Base-by-base conservation (phyloP, 106 monocot genomes). In the Posidonia australis region DNA sequence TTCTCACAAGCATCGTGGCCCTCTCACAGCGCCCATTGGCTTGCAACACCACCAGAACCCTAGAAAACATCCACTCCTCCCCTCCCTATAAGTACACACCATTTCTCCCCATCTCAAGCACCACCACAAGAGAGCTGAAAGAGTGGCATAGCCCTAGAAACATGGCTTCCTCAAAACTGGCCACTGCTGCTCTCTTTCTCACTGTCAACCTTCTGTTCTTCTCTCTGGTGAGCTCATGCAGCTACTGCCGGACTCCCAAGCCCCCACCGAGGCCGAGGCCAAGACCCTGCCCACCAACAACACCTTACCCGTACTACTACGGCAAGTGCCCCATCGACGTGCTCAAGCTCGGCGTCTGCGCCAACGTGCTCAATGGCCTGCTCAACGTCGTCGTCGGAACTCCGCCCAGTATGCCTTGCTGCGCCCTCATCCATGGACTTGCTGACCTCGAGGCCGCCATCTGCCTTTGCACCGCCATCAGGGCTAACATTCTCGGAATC, bases 381-480 rank as follows among this genome's bases (percentile, higher is more conserved):
- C 9, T 69, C 21, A 71, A 49, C 2, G 51, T 52, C 6, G 61
- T 13, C 24, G 0, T 71, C 18, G 71, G 71, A 2, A 71, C 45
- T 14, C 60, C 60, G 30, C 60, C 62, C 0, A 54, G 52, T 41
- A 12, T 11, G 31, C 63, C 72, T 0, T 72, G 72, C 27, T 72
- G 72, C 63, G 1, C 63, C 41, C 72, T 72, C 32, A 5, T 72
- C 53, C 20, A 43, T 5, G 63, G 63, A 5, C 74, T 79, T 10
- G 70, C 23, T 23, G 78, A 78, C 51, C 78, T 78, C 20, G 78
- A 78, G 61, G 67, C 67, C 12, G 78, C 78, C 31, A 54, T 68
- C 9, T 78, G 78, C 72, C 67, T 78, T 24, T 78, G 78, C 72
- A 78, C 78, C 25, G 70, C 66, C 70, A 51, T 77, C 66, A 71